Evolutionary conservation across 306 rosid species (phyloP), one percentile per base, ranked within the genome.

Genomic region (Dryas octopetala): DNA sequence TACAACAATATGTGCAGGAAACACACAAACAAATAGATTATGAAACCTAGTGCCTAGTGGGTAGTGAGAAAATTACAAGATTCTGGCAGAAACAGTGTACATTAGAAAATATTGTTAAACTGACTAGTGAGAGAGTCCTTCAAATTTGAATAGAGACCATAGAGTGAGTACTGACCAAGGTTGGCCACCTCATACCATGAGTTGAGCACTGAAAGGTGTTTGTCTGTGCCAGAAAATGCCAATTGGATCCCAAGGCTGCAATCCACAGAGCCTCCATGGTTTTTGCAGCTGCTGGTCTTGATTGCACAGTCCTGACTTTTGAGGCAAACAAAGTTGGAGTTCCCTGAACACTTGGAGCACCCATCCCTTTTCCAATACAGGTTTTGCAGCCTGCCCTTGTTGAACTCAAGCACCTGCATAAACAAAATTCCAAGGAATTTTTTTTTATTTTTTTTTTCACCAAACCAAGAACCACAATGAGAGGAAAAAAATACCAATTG

Each of bases 151-250:
- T 91, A 94, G 41, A 91, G 91, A 64, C 83, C 75, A 38, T 71
- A 88, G 67, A 94, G 97, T 7, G 98, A 94, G 76, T 91, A 91
- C 74, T 94, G 98, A 47, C 98, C 88, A 78, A 94, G 97, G 55
- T 87, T 94, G 75, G 85, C 80, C 63, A 91, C 97, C 85, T 94
- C 98, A 72, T 94, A 94, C 98, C 98, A 94, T n/a, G 98, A 94
- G 83, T 94, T 94, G 67, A 94, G 91, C 66, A 83, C 90, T 7
- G 86, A 78, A 60, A 91, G 96, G 80, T 94, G 93, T 66, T 91
- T 90, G 65, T 94, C 98, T 2, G 98, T 94, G 73, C 98, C 97
- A 4, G 98, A 94, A 84, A 94, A 94, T 2, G 98, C 94, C 86
- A 91, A 67, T 48, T 94, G 97, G 81, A 94, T 91, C 11, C 94